Percentiles rank a stretch among this genome's conserved stretches.
Conservation (phyloP, 2,329 filamentous ascomycete genomes). For the Metarhizium rileyi region DNA sequence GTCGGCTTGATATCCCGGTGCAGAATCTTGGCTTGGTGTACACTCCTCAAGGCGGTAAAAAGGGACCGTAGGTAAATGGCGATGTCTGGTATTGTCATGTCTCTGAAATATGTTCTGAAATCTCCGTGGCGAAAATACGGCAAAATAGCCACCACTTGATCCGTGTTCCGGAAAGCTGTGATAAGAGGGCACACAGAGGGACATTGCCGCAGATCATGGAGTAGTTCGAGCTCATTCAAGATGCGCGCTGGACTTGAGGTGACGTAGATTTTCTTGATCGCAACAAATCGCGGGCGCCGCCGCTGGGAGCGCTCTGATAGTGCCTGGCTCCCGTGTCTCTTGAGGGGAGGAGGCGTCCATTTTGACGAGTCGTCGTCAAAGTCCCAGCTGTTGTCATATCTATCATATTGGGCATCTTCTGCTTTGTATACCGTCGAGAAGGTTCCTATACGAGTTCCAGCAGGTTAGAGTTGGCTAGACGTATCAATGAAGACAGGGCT, state of each 20-base stretch:
- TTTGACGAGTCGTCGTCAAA: slow-evolving; percentile 54
- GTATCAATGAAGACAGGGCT: neutral
- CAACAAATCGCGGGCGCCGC: slow-evolving; percentile 62
- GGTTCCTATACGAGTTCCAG: slow-evolving; percentile 54
- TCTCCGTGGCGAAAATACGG: slow-evolving; percentile 95
- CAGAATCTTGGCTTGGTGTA: slow-evolving; percentile 76
- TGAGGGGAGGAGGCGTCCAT: slow-evolving; percentile 61
- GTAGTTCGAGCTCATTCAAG: slow-evolving; percentile 88
- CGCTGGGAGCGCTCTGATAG: slow-evolving; percentile 19
- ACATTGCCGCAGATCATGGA: slow-evolving; percentile 77
- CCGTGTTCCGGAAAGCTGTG: slow-evolving; percentile 88
- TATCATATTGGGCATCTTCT: slow-evolving; percentile 78
- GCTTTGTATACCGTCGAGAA: slow-evolving; percentile 99
- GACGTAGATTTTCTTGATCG: slow-evolving; percentile 99
- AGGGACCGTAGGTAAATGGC: slow-evolving; percentile 81
- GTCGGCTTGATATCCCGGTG: slow-evolving; percentile 97
- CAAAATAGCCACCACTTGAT: slow-evolving; percentile 89
- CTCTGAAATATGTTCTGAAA: slow-evolving; percentile 88
- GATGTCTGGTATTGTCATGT: slow-evolving; percentile 80
- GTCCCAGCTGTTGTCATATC: slow-evolving; percentile 83
- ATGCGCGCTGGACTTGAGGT: slow-evolving; percentile 91
- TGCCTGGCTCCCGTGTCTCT: slow-evolving; percentile 31
- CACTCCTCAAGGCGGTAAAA: slow-evolving; percentile 73
- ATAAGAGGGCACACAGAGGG: slow-evolving; percentile 87
- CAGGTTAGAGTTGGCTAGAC: neutral